Conservation (phyloP, 2,329 filamentous ascomycete genomes). For the Cercospora sp. region DNA sequence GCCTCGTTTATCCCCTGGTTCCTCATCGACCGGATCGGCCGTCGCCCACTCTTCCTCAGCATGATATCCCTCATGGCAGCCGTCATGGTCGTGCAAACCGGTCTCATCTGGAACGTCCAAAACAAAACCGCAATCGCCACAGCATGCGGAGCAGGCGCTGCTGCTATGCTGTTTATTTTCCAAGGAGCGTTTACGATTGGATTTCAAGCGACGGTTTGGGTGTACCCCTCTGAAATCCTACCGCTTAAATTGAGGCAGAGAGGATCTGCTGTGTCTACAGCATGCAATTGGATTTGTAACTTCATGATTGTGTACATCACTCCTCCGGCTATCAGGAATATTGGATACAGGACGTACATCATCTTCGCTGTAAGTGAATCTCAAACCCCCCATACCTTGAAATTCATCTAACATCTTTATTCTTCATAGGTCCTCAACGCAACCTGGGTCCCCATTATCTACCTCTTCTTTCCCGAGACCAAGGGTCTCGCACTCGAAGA, state of each 20-base stretch:
- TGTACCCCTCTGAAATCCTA: slow-evolving; percentile 63
- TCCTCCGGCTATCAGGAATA: slow-evolving; percentile 59
- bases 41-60: slow-evolving; percentile 37
- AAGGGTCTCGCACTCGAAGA: slow-evolving; percentile 61
- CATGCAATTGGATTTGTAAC: slow-evolving; percentile 45
- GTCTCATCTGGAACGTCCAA: slow-evolving; percentile 41
- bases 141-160: slow-evolving; percentile 38
- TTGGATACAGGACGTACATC: slow-evolving; percentile 58
- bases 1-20: slow-evolving; percentile 52
- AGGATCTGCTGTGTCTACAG: slow-evolving; percentile 38
- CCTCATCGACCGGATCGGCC: slow-evolving; percentile 40
- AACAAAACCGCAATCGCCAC: slow-evolving; percentile 32
- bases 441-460: slow-evolving; percentile 52
- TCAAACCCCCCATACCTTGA: no score
- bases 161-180: slow-evolving; percentile 63
- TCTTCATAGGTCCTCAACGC: slow-evolving; percentile 28
- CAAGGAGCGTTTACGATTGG: slow-evolving; percentile 62
- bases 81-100: slow-evolving; percentile 64
- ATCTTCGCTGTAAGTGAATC: slow-evolving; percentile 33
- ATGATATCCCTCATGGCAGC: slow-evolving; percentile 52
- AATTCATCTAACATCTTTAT: no score
- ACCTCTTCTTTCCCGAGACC: slow-evolving; percentile 64
- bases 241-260: slow-evolving; percentile 43
- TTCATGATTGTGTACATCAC: slow-evolving; percentile 69
- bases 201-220: slow-evolving; percentile 63